Conservation (phyloP, 2,329 filamentous ascomycete species). For the Microsporum ferrugineum region DNA sequence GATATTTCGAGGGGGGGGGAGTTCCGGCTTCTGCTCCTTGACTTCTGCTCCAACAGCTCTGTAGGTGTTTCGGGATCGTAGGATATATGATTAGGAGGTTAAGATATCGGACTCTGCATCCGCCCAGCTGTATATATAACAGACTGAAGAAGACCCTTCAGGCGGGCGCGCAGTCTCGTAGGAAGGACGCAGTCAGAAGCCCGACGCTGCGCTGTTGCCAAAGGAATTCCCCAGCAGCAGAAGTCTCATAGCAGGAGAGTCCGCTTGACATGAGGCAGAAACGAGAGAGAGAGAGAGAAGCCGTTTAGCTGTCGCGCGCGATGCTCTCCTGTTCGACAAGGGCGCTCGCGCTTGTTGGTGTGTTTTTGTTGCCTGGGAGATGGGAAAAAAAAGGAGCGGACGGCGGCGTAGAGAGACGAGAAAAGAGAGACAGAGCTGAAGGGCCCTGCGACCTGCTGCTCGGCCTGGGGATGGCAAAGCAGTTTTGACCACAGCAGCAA, state of each 20-base stretch:
- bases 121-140: neutral
- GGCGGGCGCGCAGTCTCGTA: neutral
- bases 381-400: neutral
- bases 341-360: neutral
- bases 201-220: slow-evolving; percentile 1
- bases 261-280: neutral
- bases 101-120: neutral
- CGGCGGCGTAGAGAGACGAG: neutral
- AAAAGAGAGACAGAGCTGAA: neutral
- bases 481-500: neutral
- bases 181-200: neutral
- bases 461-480: neutral
- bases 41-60: neutral
- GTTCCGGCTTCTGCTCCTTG: neutral
- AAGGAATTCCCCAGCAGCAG: neutral
- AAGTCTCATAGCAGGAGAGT: slow-evolving; percentile 1
- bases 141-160: neutral
- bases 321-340: neutral
- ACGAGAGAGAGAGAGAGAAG: neutral
- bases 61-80: neutral
- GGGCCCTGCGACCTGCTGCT: neutral
- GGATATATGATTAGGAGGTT: neutral
- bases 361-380: neutral
- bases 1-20: neutral
- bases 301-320: neutral